Percentiles rank a stretch among this genome's conserved stretches.
Evolutionary conservation across 208 protist genomes (phyloP).

Genomic region (Naegleria lovaniensis): DNA sequence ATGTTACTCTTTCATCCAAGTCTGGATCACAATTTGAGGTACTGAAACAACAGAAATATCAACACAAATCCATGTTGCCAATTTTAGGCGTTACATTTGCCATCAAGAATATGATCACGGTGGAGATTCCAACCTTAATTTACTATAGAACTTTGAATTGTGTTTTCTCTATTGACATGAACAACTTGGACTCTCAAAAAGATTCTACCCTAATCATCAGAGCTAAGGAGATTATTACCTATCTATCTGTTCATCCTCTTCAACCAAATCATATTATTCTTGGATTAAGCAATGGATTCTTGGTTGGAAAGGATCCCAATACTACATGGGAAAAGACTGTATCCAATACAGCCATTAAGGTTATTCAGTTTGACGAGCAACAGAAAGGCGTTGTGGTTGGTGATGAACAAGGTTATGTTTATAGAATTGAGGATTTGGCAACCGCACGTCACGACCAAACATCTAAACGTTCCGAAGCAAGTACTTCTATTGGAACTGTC

Average conservation of each 20-base stretch:
- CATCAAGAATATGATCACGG: neutral
- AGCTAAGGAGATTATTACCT: neutral
- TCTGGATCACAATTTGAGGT: neutral
- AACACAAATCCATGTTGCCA: neutral
- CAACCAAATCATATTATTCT: neutral
- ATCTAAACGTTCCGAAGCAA: too few species aligned
- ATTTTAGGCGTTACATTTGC: neutral
- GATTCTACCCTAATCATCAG: neutral
- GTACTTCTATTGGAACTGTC: neutral
- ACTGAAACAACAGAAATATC: neutral
- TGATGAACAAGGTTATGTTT: neutral
- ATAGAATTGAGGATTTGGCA: neutral
- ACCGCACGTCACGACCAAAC: neutral
- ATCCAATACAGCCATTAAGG: neutral
- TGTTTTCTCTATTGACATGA: neutral
- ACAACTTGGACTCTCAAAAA: neutral
- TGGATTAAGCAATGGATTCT: neutral
- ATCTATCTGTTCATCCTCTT: neutral
- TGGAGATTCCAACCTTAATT: neutral
- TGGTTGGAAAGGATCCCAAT: neutral
- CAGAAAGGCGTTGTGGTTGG: neutral
- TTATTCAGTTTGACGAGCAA: neutral
- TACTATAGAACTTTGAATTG: slow-evolving; percentile 2
- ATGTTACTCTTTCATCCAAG: neutral
- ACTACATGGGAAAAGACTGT: neutral